phyloP scores from a whole-genome alignment of 441 rosid genomes.

The Adansonia grandidieri region DNA sequence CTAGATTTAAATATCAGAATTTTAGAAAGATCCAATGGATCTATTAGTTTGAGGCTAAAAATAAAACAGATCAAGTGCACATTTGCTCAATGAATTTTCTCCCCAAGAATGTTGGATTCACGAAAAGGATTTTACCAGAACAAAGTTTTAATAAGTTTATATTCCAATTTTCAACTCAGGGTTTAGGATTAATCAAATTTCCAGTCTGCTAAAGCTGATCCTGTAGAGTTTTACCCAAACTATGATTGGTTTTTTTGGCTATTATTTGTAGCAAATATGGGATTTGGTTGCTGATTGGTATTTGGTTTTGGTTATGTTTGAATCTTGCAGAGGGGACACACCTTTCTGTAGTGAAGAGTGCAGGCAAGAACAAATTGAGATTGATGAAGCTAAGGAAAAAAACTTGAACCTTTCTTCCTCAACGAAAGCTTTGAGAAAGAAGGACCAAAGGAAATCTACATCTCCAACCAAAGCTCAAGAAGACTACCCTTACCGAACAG shows the following conservation, averaged over 20 bases:
- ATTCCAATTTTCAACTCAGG: no score
- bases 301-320: background rate
- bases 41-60: background rate
- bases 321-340: conserved; percentile 50
- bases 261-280: no score
- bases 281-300: conserved; percentile 10
- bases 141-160: no score
- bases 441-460: conserved; percentile 49
- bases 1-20: background rate
- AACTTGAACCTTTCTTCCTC: conserved; percentile 54
- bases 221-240: background rate
- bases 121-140: background rate
- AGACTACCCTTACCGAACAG: conserved; percentile 43
- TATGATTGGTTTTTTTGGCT: no score
- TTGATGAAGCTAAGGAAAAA: conserved; percentile 46
- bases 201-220: no score
- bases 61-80: background rate
- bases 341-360: conserved; percentile 59
- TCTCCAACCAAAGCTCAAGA: conserved; percentile 49
- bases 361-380: conserved; percentile 49
- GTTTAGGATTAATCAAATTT: no score
- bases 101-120: background rate
- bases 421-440: conserved; percentile 55
- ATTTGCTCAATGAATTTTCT: background rate
- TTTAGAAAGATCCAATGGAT: background rate